These are phyloP conservation scores for Pholiota molesta DNA, from an alignment of 768 basidiomycete genomes.

Conservation along the genomic window DNA sequence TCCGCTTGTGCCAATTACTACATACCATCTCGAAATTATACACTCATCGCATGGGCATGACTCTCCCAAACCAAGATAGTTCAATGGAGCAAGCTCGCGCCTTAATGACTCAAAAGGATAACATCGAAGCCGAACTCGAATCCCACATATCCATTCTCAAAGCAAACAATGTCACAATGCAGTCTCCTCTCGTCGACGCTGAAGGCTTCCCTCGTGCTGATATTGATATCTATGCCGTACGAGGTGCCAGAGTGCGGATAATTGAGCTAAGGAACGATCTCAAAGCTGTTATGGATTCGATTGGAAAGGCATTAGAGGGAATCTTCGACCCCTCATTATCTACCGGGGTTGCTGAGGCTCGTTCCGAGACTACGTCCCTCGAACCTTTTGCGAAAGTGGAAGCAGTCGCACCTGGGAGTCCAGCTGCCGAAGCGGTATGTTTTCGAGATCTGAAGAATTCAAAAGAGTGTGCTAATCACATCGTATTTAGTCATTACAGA, in stretches of 20 bases:
- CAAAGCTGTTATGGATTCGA: conserved; percentile 60
- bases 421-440: conserved; percentile 79
- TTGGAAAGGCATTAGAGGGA: conserved; percentile 67
- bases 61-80: conserved; percentile 44
- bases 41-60: conserved; percentile 44
- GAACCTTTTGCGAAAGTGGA: conserved; percentile 82
- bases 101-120: conserved; percentile 70
- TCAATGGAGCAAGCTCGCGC: conserved; percentile 61
- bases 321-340: conserved; percentile 59
- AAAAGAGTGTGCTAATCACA: conserved; percentile 1
- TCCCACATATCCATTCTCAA: conserved; percentile 63
- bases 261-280: conserved; percentile 84
- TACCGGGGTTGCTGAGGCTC: conserved; percentile 17
- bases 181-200: conserved; percentile 76
- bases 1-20: not conserved
- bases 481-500: conserved; percentile 58
- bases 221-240: conserved; percentile 81
- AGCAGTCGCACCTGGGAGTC: conserved; percentile 77
- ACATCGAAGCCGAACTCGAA: conserved; percentile 73
- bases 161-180: conserved; percentile 64
- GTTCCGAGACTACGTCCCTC: conserved; percentile 14
- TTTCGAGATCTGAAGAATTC: not conserved
- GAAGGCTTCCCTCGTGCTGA: conserved; percentile 92
- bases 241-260: conserved; percentile 75
- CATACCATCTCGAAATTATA: not conserved